Evolutionary conservation across 352 stramenopile species (phyloP).

Genomic region (Phytophthora pistaciae): DNA sequence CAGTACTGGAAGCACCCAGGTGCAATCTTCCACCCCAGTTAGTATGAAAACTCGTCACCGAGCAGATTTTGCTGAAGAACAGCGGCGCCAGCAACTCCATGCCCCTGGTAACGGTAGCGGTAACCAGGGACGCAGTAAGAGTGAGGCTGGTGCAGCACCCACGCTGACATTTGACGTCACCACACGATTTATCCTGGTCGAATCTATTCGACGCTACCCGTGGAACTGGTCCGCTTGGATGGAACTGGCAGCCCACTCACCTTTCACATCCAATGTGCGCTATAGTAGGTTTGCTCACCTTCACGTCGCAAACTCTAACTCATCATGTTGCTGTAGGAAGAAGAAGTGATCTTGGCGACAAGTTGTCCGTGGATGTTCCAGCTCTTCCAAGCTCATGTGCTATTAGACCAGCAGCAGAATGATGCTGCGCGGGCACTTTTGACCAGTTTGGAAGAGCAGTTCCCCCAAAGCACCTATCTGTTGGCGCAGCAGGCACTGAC

Average conservation of each 20-base stretch:
- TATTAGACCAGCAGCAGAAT: constrained; percentile 85
- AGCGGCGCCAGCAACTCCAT: constrained; percentile 46
- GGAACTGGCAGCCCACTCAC: constrained; percentile 87
- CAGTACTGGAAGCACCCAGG: constrained; percentile 52
- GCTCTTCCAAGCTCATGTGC: constrained; percentile 83
- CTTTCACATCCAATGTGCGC: constrained; percentile 61
- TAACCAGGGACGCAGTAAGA: constrained; percentile 23
- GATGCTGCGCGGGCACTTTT: constrained; percentile 68
- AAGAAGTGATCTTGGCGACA: constrained; percentile 58
- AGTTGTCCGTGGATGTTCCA: constrained; percentile 85
- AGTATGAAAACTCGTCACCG: constrained; percentile 45
- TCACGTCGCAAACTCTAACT: constrained; percentile 11
- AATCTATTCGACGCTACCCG: constrained; percentile 76
- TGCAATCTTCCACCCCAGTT: constrained; percentile 44
- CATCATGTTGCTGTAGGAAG: constrained; percentile 43
- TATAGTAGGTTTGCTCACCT: background rate
- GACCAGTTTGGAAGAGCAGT: constrained; percentile 54
- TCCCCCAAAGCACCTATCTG: constrained; percentile 80
- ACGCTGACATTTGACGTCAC: constrained; percentile 56
- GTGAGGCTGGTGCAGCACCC: constrained; percentile 20
- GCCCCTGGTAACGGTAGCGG: constrained; percentile 4
- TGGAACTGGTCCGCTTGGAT: constrained; percentile 99
- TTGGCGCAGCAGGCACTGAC: constrained; percentile 78
- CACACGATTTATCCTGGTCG: constrained; percentile 73
- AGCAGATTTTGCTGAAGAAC: constrained; percentile 46